Evolutionary conservation across 129 eudicot genomes (phyloP).

Genomic region (Rutidosis leptorrhynchoides): DNA sequence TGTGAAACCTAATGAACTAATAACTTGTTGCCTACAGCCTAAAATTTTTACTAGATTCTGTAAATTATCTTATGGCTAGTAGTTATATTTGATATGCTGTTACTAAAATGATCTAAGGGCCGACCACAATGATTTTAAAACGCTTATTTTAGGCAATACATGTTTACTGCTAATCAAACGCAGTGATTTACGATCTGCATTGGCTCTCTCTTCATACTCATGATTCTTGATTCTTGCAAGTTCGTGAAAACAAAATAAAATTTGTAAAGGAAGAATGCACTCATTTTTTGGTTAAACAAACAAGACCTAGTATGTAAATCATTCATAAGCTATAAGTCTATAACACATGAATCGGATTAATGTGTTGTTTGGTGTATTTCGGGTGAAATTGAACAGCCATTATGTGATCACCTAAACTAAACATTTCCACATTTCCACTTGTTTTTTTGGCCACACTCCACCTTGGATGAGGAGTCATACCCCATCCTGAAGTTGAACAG

Average conservation of each 20-base stretch:
- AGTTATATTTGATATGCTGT: too few species aligned
- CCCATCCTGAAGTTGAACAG: too few species aligned
- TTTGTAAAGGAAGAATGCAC: background rate
- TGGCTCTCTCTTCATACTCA: constrained; percentile 44
- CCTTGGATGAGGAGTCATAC: constrained; percentile 71
- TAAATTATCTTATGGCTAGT: too few species aligned
- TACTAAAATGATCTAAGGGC: background rate
- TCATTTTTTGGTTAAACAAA: too few species aligned
- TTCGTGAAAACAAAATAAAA: background rate
- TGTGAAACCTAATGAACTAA: too few species aligned
- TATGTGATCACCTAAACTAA: too few species aligned
- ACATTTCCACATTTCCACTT: too few species aligned
- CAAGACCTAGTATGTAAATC: background rate
- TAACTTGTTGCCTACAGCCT: too few species aligned
- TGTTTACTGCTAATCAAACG: background rate
- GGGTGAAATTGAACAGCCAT: constrained; percentile 89
- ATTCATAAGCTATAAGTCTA: too few species aligned
- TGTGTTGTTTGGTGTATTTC: constrained; percentile 61
- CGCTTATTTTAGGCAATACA: background rate
- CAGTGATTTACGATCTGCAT: background rate
- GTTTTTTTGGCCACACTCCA: constrained; percentile 62
- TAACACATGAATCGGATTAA: too few species aligned
- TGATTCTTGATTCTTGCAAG: constrained; percentile 44
- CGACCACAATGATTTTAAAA: background rate
- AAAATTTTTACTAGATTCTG: too few species aligned